These are phyloP conservation scores for Tylopilus felleus DNA, from an alignment of 768 basidiomycete species.

Conservation along the genomic window DNA sequence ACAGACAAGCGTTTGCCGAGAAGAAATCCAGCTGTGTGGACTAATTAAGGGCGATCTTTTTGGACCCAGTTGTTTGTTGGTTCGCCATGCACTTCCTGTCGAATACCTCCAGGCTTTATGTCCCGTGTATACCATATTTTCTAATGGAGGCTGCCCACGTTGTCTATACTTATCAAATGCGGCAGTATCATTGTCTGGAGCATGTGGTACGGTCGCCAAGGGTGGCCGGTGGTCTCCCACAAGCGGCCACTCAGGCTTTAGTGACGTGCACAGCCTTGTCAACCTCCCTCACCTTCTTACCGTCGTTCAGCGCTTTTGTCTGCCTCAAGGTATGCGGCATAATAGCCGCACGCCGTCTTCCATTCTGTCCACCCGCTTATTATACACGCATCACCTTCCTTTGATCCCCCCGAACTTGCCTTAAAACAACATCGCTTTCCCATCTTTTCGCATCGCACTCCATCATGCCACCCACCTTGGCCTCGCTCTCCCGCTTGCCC, in stretches of 20 bases:
- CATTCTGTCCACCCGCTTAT: neutral
- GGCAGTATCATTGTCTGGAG: too few species aligned
- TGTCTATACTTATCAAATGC: too few species aligned
- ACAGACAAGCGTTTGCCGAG: constrained; percentile 15
- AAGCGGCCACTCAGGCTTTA: neutral
- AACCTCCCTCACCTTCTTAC: neutral
- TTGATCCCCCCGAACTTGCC: neutral
- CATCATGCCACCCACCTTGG: constrained; percentile 2
- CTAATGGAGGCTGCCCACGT: neutral
- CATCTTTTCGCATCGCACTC: neutral
- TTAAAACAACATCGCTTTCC: neutral
- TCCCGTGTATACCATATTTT: constrained; percentile 11
- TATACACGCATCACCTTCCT: neutral
- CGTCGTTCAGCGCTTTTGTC: constrained; percentile 13
- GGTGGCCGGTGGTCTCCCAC: neutral
- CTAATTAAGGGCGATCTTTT: constrained; percentile 5
- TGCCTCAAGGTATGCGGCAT: constrained; percentile 24
- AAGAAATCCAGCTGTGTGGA: constrained; percentile 17
- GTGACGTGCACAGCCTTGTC: constrained; percentile 10
- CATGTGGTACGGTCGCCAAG: too few species aligned
- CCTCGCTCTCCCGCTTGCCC: constrained; percentile 2
- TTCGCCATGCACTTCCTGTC: constrained; percentile 1
- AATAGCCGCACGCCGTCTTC: constrained; percentile 4
- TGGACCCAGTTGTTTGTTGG: neutral
- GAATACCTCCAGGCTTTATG: neutral